These are phyloP conservation scores for Colletotrichum incanum DNA, from an alignment of 2,329 filamentous ascomycete species.

Conservation along the genomic window DNA sequence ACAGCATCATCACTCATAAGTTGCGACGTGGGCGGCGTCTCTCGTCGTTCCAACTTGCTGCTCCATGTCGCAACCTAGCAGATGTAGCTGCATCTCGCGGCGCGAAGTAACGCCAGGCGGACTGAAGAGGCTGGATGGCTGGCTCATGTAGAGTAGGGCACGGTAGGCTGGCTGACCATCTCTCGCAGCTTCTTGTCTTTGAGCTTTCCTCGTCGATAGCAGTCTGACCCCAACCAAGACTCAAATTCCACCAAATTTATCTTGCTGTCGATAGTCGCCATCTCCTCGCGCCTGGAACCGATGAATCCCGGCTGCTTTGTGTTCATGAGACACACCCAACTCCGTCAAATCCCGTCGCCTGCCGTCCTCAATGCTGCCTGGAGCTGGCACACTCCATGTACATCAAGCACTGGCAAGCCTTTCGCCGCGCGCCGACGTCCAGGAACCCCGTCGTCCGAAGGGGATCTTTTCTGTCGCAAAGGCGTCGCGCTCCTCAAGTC, in stretches of 20 bases:
- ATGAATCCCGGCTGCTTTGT: background rate
- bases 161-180: conserved; percentile 14
- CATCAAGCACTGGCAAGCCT: conserved; percentile 15
- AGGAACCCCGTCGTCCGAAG: conserved; percentile 21
- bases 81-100: conserved; percentile 25
- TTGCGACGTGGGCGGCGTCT: background rate
- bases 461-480: conserved; percentile 18
- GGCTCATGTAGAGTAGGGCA: background rate
- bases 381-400: conserved; percentile 38
- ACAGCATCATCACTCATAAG: background rate
- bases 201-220: background rate
- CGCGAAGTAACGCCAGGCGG: conserved; percentile 26
- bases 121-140: conserved; percentile 13
- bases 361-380: conserved; percentile 23
- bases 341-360: conserved; percentile 28
- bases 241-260: background rate
- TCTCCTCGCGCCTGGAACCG: background rate
- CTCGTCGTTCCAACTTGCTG: conserved; percentile 1
- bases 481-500: conserved; percentile 1
- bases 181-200: background rate
- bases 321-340: conserved; percentile 24
- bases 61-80: conserved; percentile 18
- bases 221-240: background rate
- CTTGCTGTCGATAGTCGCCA: background rate
- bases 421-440: conserved; percentile 23